Evolutionary conservation across 2,329 filamentous ascomycete species (phyloP), one percentile per base, ranked within the genome.

Genomic region (Capronia epimyces): DNA sequence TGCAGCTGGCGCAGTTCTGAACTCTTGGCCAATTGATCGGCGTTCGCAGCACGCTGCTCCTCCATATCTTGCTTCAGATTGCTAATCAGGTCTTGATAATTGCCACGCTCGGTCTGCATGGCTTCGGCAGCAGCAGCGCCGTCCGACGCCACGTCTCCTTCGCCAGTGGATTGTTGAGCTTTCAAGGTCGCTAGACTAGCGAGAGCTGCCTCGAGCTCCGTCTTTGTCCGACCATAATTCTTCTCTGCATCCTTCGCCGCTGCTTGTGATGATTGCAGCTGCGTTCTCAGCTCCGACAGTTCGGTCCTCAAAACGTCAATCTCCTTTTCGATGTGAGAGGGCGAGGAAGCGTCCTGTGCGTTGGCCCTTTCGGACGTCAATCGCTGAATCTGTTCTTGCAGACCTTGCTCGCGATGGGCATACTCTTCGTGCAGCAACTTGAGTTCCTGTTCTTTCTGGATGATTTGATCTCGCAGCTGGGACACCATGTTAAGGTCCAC

Each of bases 401-500:
- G 75, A 62, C 90, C 83, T 65, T 81, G 78, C 69, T 97, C 91
- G 22, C 87, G 82, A 12, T 74, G 69, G n/a, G 78, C 76, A 59
- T 96, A 83, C 0, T 79, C 75, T 43, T 88, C 82, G 45, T 87
- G 85, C 63, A 95, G 77, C 46, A 81, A 74, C 52, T 78, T 78
- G 56, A 96, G 83, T 64, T 91, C 83, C 60, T 80, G 84, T 68
- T 97, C 90, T 60, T 85, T 94, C 67, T 89, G 83, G 64, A 90
- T 81, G 3, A 98, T 79, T 68, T 96, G 89, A 56, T 94, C 87
- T 52, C 87, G 86, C 73, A 98, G 81, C 13, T 84, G 85, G 3
- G 88, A 86, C 25, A 97, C 84, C 58, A 96, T 83, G 0, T 88
- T 90, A 66, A 96, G 94, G 64, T 98, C 93, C 65, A 95, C 84